Evolutionary conservation across 768 basidiomycete genomes (phyloP).

Genomic region (Leccinum longicurvipes): DNA sequence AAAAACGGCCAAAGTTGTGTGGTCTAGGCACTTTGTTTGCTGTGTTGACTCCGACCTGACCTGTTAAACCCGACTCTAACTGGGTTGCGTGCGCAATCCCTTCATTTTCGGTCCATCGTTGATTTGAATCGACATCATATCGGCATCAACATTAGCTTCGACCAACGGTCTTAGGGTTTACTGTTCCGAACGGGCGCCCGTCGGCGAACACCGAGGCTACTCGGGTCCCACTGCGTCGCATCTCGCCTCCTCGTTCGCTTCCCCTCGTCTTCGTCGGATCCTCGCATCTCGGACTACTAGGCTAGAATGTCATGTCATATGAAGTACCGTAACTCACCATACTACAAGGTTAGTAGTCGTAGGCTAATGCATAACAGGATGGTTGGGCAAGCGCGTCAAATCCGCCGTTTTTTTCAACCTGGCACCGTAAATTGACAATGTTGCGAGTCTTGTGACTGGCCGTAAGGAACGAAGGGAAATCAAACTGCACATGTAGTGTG

Average conservation of each 20-base stretch:
- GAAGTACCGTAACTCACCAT: neutral
- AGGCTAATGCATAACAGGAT: too few relatives aligned
- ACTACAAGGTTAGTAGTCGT: too few relatives aligned
- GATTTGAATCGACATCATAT: too few relatives aligned
- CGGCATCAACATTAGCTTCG: neutral
- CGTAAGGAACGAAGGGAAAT: neutral
- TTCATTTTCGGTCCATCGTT: neutral
- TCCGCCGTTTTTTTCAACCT: too few relatives aligned
- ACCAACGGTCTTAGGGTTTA: neutral
- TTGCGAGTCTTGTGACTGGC: neutral
- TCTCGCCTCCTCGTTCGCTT: neutral
- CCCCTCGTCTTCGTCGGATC: neutral
- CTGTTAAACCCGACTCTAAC: neutral
- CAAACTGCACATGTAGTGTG: neutral
- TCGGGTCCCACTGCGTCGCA: too few relatives aligned
- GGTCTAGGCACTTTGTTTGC: neutral
- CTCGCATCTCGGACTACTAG: neutral
- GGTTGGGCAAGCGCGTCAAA: too few relatives aligned
- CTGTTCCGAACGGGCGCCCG: neutral
- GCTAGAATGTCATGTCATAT: neutral
- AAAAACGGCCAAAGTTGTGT: neutral
- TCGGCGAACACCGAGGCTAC: too few relatives aligned
- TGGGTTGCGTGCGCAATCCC: neutral
- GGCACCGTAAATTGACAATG: too few relatives aligned
- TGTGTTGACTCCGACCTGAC: neutral